Evolutionary conservation across 192 early-diverging fungal genomes (phyloP).

Genomic region (Coemansia asiatica): DNA sequence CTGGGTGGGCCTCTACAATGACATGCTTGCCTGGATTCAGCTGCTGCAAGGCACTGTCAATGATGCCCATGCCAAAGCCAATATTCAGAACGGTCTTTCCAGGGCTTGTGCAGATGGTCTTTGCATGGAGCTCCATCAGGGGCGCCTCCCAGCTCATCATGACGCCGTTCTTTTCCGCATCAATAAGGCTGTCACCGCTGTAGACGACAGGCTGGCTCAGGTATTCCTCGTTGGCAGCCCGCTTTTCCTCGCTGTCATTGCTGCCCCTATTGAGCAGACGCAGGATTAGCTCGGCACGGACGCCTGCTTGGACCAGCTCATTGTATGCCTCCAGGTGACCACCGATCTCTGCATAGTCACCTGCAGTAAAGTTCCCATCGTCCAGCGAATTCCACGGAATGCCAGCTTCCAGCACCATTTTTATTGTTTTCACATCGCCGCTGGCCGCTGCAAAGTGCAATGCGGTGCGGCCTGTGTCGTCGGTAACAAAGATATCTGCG

Average conservation of each 20-base stretch:
- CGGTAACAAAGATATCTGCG: conserved; percentile 60
- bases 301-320: conserved; percentile 78
- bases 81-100: conserved; percentile 41
- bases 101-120: conserved; percentile 65
- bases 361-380: conserved; percentile 70
- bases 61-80: conserved; percentile 88
- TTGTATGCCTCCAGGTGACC: conserved; percentile 74
- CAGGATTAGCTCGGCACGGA: conserved; percentile 80
- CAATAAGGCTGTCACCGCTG: conserved; percentile 76
- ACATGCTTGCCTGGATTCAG: conserved; percentile 71
- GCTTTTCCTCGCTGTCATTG: conserved; percentile 31
- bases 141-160: conserved; percentile 99
- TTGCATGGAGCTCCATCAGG: conserved; percentile 85
- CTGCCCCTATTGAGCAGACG: conserved; percentile 53
- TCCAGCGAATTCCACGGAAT: conserved; percentile 87
- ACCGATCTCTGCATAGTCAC: conserved; percentile 74
- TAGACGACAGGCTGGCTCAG: conserved; percentile 77
- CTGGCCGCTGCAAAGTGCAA: conserved; percentile 71
- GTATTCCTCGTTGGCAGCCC: conserved; percentile 74
- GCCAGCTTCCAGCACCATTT: conserved; percentile 60
- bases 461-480: conserved; percentile 61
- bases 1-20: conserved; percentile 97
- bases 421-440: conserved; percentile 65
- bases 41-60: conserved; percentile 81
- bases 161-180: conserved; percentile 85